Conservation (phyloP, 2,329 filamentous ascomycete genomes). For the Alternaria burnsii region DNA sequence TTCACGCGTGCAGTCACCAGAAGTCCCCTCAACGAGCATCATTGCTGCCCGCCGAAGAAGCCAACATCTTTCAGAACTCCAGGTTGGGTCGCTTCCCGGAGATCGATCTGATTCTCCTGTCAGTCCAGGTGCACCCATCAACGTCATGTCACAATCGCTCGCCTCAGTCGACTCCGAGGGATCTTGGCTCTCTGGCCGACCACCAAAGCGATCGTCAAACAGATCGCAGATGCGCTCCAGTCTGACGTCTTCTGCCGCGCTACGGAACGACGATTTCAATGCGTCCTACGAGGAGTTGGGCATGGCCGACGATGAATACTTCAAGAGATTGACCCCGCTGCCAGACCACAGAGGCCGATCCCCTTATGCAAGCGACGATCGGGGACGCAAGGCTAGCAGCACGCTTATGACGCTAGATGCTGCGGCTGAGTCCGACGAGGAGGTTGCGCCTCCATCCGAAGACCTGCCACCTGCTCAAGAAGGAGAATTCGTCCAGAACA, state of each 20-base stretch:
- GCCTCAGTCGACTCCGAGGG: slow-evolving; percentile 95
- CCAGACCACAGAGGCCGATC: slow-evolving; percentile 55
- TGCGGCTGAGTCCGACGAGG: slow-evolving; percentile 55
- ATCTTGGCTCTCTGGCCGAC: slow-evolving; percentile 89
- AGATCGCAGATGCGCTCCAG: slow-evolving; percentile 58
- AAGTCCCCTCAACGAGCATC: slow-evolving; percentile 61
- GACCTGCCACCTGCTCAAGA: slow-evolving; percentile 35
- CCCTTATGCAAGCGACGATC: slow-evolving; percentile 35
- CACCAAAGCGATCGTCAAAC: slow-evolving; percentile 59
- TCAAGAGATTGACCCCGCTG: slow-evolving; percentile 63
- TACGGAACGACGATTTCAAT: slow-evolving; percentile 62
- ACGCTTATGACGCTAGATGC: slow-evolving; percentile 53
- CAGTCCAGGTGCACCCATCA: slow-evolving; percentile 43
- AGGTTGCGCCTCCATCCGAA: slow-evolving; percentile 31
- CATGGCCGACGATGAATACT: slow-evolving; percentile 77
- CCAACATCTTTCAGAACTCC: slow-evolving; percentile 46
- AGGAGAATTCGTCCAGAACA: slow-evolving; percentile 59
- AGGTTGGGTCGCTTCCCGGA: slow-evolving; percentile 36
- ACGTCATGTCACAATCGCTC: slow-evolving; percentile 77
- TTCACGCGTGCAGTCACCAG: slow-evolving; percentile 81
- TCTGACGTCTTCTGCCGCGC: slow-evolving; percentile 52
- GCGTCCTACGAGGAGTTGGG: slow-evolving; percentile 72
- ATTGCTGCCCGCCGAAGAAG: slow-evolving; percentile 54
- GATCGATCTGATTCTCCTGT: slow-evolving; percentile 55
- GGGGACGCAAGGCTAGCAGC: slow-evolving; percentile 53